Evolutionary conservation across 257 asterid species (phyloP), one percentile per base, ranked within the genome.

Genomic region (Handroanthus guayacan): DNA sequence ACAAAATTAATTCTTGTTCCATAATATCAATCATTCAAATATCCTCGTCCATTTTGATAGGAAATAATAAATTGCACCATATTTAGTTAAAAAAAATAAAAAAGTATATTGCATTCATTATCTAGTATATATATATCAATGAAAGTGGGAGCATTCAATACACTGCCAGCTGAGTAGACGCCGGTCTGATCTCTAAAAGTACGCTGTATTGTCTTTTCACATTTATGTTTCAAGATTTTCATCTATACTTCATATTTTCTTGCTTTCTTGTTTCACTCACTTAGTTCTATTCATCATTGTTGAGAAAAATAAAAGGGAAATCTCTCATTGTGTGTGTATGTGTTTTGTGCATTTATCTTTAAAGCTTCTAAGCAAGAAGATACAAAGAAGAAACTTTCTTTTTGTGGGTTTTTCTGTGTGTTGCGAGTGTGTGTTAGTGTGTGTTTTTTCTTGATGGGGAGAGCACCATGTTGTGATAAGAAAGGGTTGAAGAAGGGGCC

Each of bases 381-480:
- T 25, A 25, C 31, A 25, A 12, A 9, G 5, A 60, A 44, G 5
- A 75, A 64, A 12, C 6, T 65, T 2, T 9, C 6, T 56, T 12
- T 44, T 72, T 18, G 70, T 58, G 43, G 17, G 5, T 14, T 14
- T 44, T 18, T n/a, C 38, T 67, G 47, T 57, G 41, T 66, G 73
- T 67, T 38, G 34, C 50, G 69, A 47, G 68, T 34, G 74, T 18
- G 52, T 1, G 75, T 36, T 78, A 20, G 78, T 67, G 79, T 75
- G 47, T 56, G 37, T 41, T 6, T 50, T 31, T 48, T 74, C 56
- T 75, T 71, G 57, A 95, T 95, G 99, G 99, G 98, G 67, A 92
- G 99, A 78, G 86, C 92, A 56, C 97, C 99, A 44, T 95, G 98
- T 58, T 95, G 99, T 88, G 99, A 92, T 31, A 92, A 89, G 86